Percentiles rank a stretch among this genome's conserved stretches.
Conservation (phyloP, 1,284 basidiomycete genomes). For the Ustilago esculenta region DNA sequence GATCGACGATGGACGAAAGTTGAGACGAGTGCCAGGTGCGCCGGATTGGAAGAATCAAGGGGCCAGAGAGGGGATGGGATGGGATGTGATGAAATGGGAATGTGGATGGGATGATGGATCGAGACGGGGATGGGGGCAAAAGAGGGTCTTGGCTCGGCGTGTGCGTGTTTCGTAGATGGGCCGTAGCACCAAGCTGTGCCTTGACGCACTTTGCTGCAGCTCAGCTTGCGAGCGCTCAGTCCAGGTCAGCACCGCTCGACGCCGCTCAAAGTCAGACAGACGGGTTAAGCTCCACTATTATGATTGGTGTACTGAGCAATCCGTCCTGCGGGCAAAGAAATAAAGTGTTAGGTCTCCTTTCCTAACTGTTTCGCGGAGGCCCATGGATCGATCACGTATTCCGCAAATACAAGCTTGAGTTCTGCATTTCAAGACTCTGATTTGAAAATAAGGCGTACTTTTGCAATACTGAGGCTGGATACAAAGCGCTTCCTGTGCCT, state of each 20-base stretch:
- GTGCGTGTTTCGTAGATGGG: constrained; percentile 12
- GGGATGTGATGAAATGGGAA: neutral
- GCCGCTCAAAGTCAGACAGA: too few relatives aligned
- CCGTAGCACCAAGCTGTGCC: constrained; percentile 5
- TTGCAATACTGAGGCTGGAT: too few relatives aligned
- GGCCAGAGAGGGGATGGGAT: neutral
- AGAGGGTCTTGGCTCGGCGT: constrained; percentile 17
- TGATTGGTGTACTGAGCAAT: constrained; percentile 3
- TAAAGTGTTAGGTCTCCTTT: too few relatives aligned
- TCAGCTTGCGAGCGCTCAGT: constrained; percentile 2
- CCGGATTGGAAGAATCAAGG: neutral
- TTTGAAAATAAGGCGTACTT: neutral
- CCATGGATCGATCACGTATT: constrained; percentile 14
- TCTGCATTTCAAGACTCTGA: too few relatives aligned
- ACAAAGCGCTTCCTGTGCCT: neutral
- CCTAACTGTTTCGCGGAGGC: too few relatives aligned
- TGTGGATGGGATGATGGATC: neutral
- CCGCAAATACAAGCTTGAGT: neutral
- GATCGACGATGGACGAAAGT: too few relatives aligned
- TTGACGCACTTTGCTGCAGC: constrained; percentile 8
- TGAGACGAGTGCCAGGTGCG: too few relatives aligned
- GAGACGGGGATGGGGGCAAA: neutral
- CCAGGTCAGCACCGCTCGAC: too few relatives aligned
- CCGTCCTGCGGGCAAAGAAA: too few relatives aligned
- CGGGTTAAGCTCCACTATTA: too few relatives aligned